phyloP scores from a whole-genome alignment of 164 flowering plant genomes.

The Tetracentron sinense region DNA sequence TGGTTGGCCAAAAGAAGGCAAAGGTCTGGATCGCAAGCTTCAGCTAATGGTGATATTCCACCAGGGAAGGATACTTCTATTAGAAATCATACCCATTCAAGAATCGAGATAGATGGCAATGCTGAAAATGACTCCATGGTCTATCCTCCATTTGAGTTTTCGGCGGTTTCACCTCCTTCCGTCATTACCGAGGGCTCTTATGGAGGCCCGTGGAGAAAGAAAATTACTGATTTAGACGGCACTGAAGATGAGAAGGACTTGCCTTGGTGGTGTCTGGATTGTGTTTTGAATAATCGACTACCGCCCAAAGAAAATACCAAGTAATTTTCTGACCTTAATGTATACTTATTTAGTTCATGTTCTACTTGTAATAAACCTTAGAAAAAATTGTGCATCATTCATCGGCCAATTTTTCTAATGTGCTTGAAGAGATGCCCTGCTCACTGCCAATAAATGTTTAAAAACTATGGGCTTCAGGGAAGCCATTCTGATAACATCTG shows the following conservation, averaged over 20 bases:
- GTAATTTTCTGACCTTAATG: slow-evolving; percentile 36
- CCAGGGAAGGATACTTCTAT: slow-evolving; percentile 54
- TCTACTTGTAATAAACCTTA: neutral
- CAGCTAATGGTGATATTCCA: slow-evolving; percentile 66
- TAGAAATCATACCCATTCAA: slow-evolving; percentile 57
- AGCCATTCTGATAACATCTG: neutral
- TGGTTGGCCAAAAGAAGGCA: slow-evolving; percentile 80
- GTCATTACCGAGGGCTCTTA: slow-evolving; percentile 94
- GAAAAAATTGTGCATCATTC: no score
- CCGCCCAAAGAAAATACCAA: slow-evolving; percentile 93
- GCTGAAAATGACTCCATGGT: slow-evolving; percentile 66
- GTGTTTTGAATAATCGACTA: slow-evolving; percentile 78
- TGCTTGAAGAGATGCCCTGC: neutral
- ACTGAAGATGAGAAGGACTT: slow-evolving; percentile 94
- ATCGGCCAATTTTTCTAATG: no score
- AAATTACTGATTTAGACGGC: slow-evolving; percentile 84
- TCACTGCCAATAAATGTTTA: neutral
- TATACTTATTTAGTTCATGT: neutral
- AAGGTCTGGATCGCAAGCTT: slow-evolving; percentile 55
- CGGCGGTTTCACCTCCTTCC: slow-evolving; percentile 78
- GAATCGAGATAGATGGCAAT: slow-evolving; percentile 67
- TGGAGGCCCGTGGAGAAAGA: slow-evolving; percentile 98
- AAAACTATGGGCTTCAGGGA: neutral
- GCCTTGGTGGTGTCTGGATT: slow-evolving; percentile 96
- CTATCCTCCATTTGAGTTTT: slow-evolving; percentile 89